Evolutionary conservation across 2,329 filamentous ascomycete genomes (phyloP).

Genomic region (Dothistroma septosporum): DNA sequence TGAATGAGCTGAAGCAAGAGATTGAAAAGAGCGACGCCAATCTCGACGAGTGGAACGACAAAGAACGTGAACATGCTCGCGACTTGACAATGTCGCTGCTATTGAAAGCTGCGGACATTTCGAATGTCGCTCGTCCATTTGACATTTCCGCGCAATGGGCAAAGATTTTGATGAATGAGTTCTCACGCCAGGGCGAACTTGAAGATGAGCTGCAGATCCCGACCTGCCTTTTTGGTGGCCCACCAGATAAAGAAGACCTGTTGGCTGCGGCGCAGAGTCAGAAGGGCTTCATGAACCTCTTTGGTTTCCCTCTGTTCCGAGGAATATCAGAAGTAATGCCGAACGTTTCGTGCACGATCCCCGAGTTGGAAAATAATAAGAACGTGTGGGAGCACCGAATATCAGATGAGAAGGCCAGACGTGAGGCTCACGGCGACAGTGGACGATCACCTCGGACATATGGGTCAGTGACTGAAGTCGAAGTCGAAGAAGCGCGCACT

Average conservation of each 20-base stretch:
- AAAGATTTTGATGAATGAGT: conserved; percentile 89
- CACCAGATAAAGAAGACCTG: conserved; percentile 76
- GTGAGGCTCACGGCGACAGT: conserved; percentile 27
- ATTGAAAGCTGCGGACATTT: conserved; percentile 98
- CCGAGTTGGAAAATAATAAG: conserved; percentile 76
- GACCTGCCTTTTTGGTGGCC: conserved; percentile 74
- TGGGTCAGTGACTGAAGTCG: conserved; percentile 28
- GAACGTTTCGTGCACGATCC: conserved; percentile 75
- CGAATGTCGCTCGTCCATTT: conserved; percentile 88
- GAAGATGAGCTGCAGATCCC: conserved; percentile 82
- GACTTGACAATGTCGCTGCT: conserved; percentile 81
- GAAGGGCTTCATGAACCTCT: conserved; percentile 94
- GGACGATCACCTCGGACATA: conserved; percentile 26
- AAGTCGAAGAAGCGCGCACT: conserved; percentile 31
- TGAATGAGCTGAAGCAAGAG: conserved; percentile 76
- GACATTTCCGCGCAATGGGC: conserved; percentile 84
- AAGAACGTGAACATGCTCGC: conserved; percentile 70
- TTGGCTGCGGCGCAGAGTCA: conserved; percentile 81
- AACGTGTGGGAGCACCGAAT: conserved; percentile 67
- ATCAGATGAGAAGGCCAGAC: conserved; percentile 56
- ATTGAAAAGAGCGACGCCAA: conserved; percentile 61
- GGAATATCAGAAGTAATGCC: conserved; percentile 83
- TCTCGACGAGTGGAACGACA: conserved; percentile 70
- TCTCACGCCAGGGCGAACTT: conserved; percentile 87
- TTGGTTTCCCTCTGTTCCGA: conserved; percentile 86